phyloP scores from a whole-genome alignment of 2,329 filamentous ascomycete genomes.

The Alternaria alternata region DNA sequence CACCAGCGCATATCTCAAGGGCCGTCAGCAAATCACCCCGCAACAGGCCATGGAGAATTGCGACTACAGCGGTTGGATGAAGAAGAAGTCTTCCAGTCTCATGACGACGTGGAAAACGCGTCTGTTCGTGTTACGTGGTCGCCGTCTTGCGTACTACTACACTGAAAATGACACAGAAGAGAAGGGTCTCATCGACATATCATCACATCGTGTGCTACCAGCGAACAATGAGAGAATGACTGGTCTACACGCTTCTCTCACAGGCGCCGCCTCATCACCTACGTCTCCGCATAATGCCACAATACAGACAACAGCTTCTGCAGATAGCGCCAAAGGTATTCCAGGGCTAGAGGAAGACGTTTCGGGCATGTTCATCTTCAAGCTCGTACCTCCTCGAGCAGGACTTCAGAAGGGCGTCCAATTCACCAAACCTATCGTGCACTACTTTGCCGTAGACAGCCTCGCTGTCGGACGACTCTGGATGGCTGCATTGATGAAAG shows the following conservation, averaged over 20 bases:
- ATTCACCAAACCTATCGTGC: slow-evolving; percentile 96
- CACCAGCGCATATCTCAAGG: slow-evolving; percentile 91
- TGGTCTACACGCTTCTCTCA: slow-evolving; percentile 88
- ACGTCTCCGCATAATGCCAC: slow-evolving; percentile 60
- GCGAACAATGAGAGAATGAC: slow-evolving; percentile 92
- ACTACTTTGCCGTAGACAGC: slow-evolving; percentile 96
- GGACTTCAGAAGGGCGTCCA: slow-evolving; percentile 90
- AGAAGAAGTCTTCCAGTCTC: slow-evolving; percentile 94
- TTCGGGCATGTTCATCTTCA: slow-evolving; percentile 90
- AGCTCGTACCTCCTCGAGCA: slow-evolving; percentile 87
- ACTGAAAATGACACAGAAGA: slow-evolving; percentile 91
- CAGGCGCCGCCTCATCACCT: slow-evolving; percentile 78
- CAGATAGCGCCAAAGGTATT: slow-evolving; percentile 45
- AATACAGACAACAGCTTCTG: slow-evolving; percentile 51
- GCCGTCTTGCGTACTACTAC: slow-evolving; percentile 94
- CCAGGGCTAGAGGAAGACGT: slow-evolving; percentile 56
- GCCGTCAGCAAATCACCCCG: slow-evolving; percentile 81
- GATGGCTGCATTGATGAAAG: slow-evolving; percentile 99
- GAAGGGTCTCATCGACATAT: slow-evolving; percentile 96
- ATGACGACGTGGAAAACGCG: slow-evolving; percentile 98
- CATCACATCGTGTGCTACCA: slow-evolving; percentile 93
- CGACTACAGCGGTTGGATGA: slow-evolving; percentile 99
- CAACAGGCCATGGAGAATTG: slow-evolving; percentile 84
- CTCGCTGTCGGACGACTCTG: slow-evolving; percentile 87
- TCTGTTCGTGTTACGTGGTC: slow-evolving; percentile 92